Evolutionary conservation across 176 grass and related monocot genomes (phyloP).

Genomic region (Avena atlantica): DNA sequence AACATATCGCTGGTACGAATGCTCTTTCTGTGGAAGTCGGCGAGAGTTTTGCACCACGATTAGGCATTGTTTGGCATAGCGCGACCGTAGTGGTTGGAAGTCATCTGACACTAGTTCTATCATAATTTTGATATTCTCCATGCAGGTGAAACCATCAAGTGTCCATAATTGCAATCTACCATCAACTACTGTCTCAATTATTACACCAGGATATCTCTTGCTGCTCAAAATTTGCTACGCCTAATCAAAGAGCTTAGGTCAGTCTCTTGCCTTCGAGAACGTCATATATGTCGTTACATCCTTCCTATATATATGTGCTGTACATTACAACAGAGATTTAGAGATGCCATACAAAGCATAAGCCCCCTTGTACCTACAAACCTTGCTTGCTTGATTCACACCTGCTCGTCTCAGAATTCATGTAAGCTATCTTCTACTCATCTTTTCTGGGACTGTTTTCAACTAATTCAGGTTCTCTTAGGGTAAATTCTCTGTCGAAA

Average conservation of each 20-base stretch:
- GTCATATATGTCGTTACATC: constrained; percentile 40
- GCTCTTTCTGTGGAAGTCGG: not conserved
- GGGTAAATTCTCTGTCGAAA: constrained; percentile 29
- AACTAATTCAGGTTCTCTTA: constrained; percentile 29
- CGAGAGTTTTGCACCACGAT: not conserved
- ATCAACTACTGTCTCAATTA: constrained; percentile 12
- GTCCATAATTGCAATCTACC: not conserved
- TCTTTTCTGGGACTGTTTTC: constrained; percentile 18
- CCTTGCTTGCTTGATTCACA: constrained; percentile 27
- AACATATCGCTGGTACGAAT: not conserved
- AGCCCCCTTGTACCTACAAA: constrained; percentile 26
- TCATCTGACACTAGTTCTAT: not conserved
- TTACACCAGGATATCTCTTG: constrained; percentile 2
- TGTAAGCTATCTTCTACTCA: constrained; percentile 35
- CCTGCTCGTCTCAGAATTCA: constrained; percentile 15
- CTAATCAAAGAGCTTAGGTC: constrained; percentile 36
- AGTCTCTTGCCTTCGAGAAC: constrained; percentile 15
- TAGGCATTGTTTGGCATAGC: not conserved
- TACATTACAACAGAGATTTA: constrained; percentile 15
- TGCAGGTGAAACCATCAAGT: constrained; percentile 12
- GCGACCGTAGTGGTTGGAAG: not conserved
- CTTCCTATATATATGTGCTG: constrained; percentile 48
- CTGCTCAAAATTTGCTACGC: constrained; percentile 1
- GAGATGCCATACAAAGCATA: not conserved
- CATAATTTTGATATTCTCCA: not conserved